These are phyloP conservation scores for Scorias spongiosa DNA, from an alignment of 2,329 filamentous ascomycete species.

Conservation along the genomic window DNA sequence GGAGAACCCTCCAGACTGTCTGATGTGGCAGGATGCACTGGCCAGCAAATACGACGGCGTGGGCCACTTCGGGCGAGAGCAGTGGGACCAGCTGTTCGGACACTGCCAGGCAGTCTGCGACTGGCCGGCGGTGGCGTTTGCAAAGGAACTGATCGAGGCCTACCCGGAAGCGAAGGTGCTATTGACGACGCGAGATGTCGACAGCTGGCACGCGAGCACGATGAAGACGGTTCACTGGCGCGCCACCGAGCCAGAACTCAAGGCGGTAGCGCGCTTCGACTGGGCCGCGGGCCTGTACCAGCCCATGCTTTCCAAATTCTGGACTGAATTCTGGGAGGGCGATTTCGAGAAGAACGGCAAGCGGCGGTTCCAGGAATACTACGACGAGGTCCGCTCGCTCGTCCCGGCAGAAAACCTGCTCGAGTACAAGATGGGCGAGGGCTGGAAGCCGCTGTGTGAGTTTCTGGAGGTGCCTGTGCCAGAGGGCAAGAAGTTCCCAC, in stretches of 20 bases:
- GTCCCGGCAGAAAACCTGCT: conserved; percentile 36
- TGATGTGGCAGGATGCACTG: conserved; percentile 58
- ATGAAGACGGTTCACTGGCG: conserved; percentile 56
- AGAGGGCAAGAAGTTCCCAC: conserved; percentile 33
- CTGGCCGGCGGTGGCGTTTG: conserved; percentile 53
- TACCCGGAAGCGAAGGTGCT: conserved; percentile 61
- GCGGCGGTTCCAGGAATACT: conserved; percentile 43
- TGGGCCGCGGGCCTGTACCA: conserved; percentile 55
- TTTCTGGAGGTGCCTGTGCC: conserved; percentile 39
- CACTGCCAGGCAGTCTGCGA: conserved; percentile 53
- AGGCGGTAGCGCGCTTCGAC: conserved; percentile 37
- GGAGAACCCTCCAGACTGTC: conserved; percentile 51
- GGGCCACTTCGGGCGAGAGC: conserved; percentile 47
- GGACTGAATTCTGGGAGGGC: conserved; percentile 51
- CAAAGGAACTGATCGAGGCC: conserved; percentile 53
- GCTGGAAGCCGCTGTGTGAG: conserved; percentile 40
- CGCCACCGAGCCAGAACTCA: conserved; percentile 46
- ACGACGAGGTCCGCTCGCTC: conserved; percentile 33
- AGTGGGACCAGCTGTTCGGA: conserved; percentile 55
- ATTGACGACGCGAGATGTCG: conserved; percentile 49
- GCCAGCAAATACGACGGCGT: conserved; percentile 46
- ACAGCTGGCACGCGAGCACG: conserved; percentile 47
- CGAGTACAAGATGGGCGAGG: conserved; percentile 39
- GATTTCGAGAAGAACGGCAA: conserved; percentile 53
- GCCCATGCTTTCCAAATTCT: conserved; percentile 53